phyloP scores from a whole-genome alignment of 1,284 basidiomycete genomes.

The Heterobasidion annosum region DNA sequence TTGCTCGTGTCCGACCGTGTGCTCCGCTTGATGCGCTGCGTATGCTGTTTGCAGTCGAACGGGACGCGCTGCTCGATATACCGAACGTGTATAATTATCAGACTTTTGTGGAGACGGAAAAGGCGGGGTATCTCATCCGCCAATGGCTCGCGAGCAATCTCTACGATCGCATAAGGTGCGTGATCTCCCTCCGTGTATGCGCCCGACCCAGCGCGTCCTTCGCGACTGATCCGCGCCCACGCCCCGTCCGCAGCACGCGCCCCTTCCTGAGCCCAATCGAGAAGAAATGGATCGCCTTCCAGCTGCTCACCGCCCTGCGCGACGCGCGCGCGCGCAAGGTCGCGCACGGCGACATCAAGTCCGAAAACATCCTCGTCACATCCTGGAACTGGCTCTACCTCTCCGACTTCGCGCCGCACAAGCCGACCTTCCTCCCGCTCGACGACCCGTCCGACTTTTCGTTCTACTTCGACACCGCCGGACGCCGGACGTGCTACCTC shows the following conservation, averaged over 20 bases:
- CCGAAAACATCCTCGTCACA: slow-evolving; percentile 94
- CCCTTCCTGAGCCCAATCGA: slow-evolving; percentile 89
- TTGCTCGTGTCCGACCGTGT: not conserved
- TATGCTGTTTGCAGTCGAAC: slow-evolving; percentile 47
- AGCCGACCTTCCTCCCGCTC: slow-evolving; percentile 91
- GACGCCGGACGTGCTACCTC: slow-evolving; percentile 88
- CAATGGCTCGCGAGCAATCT: slow-evolving; percentile 95
- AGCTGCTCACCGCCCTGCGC: slow-evolving; percentile 80
- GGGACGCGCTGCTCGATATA: slow-evolving; percentile 79
- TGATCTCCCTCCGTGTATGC: slow-evolving; percentile 1
- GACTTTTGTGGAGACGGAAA: slow-evolving; percentile 89
- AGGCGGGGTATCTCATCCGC: slow-evolving; percentile 90
- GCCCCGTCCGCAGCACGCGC: slow-evolving; percentile 62
- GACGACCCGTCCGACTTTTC: slow-evolving; percentile 98
- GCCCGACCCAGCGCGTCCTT: not conserved
- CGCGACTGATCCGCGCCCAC: not conserved
- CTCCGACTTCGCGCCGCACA: slow-evolving; percentile 96
- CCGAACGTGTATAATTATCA: slow-evolving; percentile 90
- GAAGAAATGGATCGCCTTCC: slow-evolving; percentile 98
- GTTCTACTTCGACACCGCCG: slow-evolving; percentile 96
- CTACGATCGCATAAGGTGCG: slow-evolving; percentile 95
- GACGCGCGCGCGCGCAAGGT: slow-evolving; percentile 79
- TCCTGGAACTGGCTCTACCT: slow-evolving; percentile 95
- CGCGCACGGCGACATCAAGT: slow-evolving; percentile 96
- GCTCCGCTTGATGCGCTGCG: not conserved